A percentile compares a stretch with the other conserved stretches of the same genome.
phyloP scores from a whole-genome alignment of 2,329 filamentous ascomycete species.

The Xylaria sp. region DNA sequence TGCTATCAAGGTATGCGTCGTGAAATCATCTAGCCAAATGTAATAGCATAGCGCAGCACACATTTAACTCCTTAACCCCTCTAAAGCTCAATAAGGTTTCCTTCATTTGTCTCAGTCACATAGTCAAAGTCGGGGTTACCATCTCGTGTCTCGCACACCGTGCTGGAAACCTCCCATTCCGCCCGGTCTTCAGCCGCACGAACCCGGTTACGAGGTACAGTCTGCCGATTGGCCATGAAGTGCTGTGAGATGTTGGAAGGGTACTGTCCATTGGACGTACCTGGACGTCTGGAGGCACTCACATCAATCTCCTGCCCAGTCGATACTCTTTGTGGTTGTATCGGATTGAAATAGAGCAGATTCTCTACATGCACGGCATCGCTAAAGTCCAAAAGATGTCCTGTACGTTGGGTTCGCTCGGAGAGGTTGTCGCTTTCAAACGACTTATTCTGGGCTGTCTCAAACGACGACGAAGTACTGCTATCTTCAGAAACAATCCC shows the following conservation, averaged over 20 bases:
- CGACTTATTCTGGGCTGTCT: constrained; percentile 9
- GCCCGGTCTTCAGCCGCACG: constrained; percentile 25
- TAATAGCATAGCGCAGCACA: neutral
- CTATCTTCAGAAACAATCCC: constrained; percentile 29
- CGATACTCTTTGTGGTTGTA: neutral
- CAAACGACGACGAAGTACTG: constrained; percentile 28
- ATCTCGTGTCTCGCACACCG: constrained; percentile 3
- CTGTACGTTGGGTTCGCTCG: neutral
- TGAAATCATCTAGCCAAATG: neutral
- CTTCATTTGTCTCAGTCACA: constrained; percentile 17
- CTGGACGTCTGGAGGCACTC: neutral
- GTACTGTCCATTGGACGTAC: neutral
- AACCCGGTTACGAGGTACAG: neutral
- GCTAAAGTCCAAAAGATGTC: neutral
- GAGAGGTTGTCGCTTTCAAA: neutral
- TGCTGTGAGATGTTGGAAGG: neutral
- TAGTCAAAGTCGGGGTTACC: constrained; percentile 1
- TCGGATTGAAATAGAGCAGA: neutral
- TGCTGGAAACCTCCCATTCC: constrained; percentile 39
- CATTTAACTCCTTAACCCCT: neutral
- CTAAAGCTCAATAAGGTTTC: constrained; percentile 34
- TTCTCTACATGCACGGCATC: neutral
- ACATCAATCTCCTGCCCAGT: neutral
- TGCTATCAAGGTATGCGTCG: neutral
- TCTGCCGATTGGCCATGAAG: neutral